Evolutionary conservation across 768 basidiomycete genomes (phyloP).

Genomic region (Sutorius australiensis): DNA sequence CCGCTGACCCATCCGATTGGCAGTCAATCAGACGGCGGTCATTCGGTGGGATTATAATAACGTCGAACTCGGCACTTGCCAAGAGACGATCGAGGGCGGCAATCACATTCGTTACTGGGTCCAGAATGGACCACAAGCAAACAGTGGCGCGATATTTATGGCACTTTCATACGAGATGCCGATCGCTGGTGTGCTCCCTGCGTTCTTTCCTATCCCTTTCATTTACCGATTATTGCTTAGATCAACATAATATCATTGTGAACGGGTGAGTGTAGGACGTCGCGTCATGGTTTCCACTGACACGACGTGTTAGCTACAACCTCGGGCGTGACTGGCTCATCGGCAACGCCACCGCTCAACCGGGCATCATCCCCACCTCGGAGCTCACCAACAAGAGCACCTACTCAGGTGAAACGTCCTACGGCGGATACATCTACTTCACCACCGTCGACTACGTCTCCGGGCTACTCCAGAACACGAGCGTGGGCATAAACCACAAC

Average conservation of each 20-base stretch:
- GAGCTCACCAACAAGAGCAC: constrained; percentile 46
- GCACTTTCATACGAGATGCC: constrained; percentile 73
- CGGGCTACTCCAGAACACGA: constrained; percentile 68
- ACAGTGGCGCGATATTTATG: constrained; percentile 75
- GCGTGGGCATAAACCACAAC: constrained; percentile 67
- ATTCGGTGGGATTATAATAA: constrained; percentile 85
- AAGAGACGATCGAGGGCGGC: constrained; percentile 82
- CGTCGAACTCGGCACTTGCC: constrained; percentile 75
- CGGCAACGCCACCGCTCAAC: constrained; percentile 67
- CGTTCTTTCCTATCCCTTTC: not conserved
- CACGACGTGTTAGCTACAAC: constrained; percentile 51
- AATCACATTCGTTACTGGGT: constrained; percentile 88
- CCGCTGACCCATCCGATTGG: not conserved
- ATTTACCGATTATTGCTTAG: constrained; percentile 29
- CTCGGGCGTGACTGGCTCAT: constrained; percentile 83
- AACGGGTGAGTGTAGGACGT: constrained; percentile 49
- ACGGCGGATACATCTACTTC: constrained; percentile 66
- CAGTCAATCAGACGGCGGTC: constrained; percentile 80
- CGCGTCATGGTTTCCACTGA: not conserved
- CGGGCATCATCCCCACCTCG: constrained; percentile 24
- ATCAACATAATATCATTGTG: constrained; percentile 63
- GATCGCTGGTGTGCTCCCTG: constrained; percentile 44
- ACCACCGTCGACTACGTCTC: constrained; percentile 65
- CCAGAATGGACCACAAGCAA: constrained; percentile 61
- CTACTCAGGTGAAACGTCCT: constrained; percentile 61